A percentile compares a stretch with the other conserved stretches of the same genome.
Conservation (phyloP, 768 basidiomycete species). For the Dacryopinax primogenitus region DNA sequence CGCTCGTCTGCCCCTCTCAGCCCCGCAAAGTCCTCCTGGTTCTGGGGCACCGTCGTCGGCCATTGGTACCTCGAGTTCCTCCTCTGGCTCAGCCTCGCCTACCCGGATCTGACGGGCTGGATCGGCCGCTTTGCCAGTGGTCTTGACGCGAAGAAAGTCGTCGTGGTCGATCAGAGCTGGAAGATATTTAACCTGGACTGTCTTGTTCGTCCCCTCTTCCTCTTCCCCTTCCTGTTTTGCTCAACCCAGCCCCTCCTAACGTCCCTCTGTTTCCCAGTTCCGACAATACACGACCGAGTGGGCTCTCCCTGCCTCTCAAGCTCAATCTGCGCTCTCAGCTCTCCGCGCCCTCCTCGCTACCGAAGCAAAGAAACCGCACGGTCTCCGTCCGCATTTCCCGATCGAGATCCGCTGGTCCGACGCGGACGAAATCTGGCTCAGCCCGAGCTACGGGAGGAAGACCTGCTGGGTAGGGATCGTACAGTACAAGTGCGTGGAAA, state of each 20-base stretch:
- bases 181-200: conserved; percentile 89
- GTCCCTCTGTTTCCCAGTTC: conserved; percentile 40
- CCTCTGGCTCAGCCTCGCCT: conserved; percentile 60
- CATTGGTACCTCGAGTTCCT: conserved; percentile 73
- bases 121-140: conserved; percentile 55
- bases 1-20: conserved; percentile 42
- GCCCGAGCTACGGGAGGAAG: conserved; percentile 63
- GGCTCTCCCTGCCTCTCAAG: conserved; percentile 65
- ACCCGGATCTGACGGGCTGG: conserved; percentile 48
- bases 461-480: conserved; percentile 96
- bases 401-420: conserved; percentile 85
- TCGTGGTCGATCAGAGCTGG: conserved; percentile 63
- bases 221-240: not conserved
- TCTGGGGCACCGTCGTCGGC: conserved; percentile 58
- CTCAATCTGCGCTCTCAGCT: conserved; percentile 54
- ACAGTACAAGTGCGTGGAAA: conserved; percentile 69
- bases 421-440: conserved; percentile 86
- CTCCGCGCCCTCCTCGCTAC: conserved; percentile 56
- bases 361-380: conserved; percentile 53
- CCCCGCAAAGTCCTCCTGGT: conserved; percentile 37
- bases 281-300: conserved; percentile 92
- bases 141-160: conserved; percentile 43
- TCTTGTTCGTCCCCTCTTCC: conserved; percentile 45
- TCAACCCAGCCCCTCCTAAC: not conserved
- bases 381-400: conserved; percentile 79